Evolutionary conservation across 2,329 filamentous ascomycete species (phyloP).

Genomic region (Botrytis porri): DNA sequence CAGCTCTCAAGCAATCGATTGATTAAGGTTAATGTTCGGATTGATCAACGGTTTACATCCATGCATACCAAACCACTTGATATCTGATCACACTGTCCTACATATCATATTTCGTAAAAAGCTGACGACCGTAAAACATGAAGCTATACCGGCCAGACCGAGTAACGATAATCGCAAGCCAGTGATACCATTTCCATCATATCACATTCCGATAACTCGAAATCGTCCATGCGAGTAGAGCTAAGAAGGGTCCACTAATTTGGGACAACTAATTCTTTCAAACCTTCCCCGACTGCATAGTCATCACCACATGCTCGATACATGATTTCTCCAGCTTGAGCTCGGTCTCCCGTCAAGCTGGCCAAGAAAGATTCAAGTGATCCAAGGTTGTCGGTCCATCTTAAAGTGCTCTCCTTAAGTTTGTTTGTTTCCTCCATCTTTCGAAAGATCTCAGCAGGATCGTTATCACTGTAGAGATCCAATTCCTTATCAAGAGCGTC

Average conservation of each 20-base stretch:
- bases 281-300: slow-evolving; percentile 46
- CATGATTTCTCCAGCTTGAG: slow-evolving; percentile 39
- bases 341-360: slow-evolving; percentile 37
- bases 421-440: slow-evolving; percentile 34
- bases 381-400: slow-evolving; percentile 39
- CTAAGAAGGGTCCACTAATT: slow-evolving; percentile 13
- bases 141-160: slow-evolving; percentile 14
- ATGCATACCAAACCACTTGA: background rate
- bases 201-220: background rate
- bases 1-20: background rate
- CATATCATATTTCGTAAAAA: background rate
- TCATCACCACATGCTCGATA: slow-evolving; percentile 46
- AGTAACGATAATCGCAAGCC: slow-evolving; percentile 15
- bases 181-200: background rate
- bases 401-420: slow-evolving; percentile 33
- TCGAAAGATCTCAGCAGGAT: slow-evolving; percentile 35
- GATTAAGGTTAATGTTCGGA: background rate
- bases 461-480: slow-evolving; percentile 35
- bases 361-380: slow-evolving; percentile 34
- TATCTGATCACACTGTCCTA: slow-evolving; percentile 9
- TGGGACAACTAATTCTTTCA: slow-evolving; percentile 40
- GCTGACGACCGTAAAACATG: slow-evolving; percentile 4
- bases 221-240: slow-evolving; percentile 18
- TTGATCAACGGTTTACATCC: background rate
- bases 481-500: slow-evolving; percentile 36